Conservation (phyloP, 495 filamentous ascomycete species). For the Annulohypoxylon moriforme region DNA sequence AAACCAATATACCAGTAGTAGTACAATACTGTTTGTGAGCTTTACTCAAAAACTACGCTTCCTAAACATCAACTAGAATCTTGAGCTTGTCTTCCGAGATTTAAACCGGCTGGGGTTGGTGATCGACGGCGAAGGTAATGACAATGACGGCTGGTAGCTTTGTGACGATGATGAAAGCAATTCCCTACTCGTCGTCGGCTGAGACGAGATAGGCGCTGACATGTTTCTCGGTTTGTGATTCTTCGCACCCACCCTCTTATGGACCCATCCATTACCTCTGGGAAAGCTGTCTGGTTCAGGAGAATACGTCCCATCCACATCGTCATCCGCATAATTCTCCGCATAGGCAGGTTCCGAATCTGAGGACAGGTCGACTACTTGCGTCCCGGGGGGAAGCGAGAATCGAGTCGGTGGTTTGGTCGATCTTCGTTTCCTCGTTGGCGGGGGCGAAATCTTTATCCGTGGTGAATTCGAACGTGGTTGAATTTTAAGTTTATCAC, state of each 20-base stretch:
- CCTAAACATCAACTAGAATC: slow-evolving; percentile 20
- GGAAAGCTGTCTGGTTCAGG: slow-evolving; percentile 39
- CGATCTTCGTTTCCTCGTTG: slow-evolving; percentile 12
- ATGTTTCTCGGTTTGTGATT: slow-evolving; percentile 1
- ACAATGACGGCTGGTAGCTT: slow-evolving; percentile 12
- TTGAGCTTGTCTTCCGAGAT: slow-evolving; percentile 38
- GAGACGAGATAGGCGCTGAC: slow-evolving; percentile 21
- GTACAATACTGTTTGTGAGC: neutral
- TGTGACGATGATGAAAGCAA: slow-evolving; percentile 30
- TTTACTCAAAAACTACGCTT: neutral
- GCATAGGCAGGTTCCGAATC: slow-evolving; percentile 52
- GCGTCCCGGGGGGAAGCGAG: slow-evolving; percentile 50
- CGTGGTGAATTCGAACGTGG: slow-evolving; percentile 9
- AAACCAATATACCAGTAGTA: neutral
- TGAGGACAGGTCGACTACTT: slow-evolving; percentile 54
- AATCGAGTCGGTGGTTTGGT: slow-evolving; percentile 39
- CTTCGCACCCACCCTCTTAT: slow-evolving; percentile 27
- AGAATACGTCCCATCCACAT: slow-evolving; percentile 54
- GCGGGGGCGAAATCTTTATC: slow-evolving; percentile 37
- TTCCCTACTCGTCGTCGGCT: slow-evolving; percentile 11
- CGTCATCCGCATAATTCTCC: slow-evolving; percentile 59
- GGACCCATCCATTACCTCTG: slow-evolving; percentile 42
- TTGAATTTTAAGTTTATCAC: neutral
- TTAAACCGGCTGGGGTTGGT: slow-evolving; percentile 11
- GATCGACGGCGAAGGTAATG: neutral